Conservation (phyloP, 305 asterid species). For the Fraxinus paxiana region DNA sequence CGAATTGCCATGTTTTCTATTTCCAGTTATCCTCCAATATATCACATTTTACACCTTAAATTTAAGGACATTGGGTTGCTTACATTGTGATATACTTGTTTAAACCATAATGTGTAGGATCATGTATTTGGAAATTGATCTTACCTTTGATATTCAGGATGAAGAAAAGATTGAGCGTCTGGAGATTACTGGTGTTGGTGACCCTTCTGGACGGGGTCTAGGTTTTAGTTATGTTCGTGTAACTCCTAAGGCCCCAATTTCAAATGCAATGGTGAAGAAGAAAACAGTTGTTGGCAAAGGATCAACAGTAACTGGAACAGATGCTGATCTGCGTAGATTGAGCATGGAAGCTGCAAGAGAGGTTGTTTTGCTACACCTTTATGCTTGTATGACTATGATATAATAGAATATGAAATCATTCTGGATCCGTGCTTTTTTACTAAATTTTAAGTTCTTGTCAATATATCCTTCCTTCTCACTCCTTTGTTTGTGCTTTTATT, state of each 20-base stretch:
- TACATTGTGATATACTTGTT: not conserved
- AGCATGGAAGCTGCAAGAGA: slow-evolving; percentile 99
- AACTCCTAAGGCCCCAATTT: slow-evolving; percentile 80
- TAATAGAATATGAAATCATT: not conserved
- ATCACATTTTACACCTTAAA: not conserved
- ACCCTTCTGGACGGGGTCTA: slow-evolving; percentile 97
- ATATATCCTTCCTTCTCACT: not conserved
- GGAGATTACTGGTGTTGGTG: slow-evolving; percentile 98
- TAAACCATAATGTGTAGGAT: not conserved
- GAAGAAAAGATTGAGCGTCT: slow-evolving; percentile 94
- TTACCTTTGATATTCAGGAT: slow-evolving; percentile 47
- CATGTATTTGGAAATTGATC: slow-evolving; percentile 10
- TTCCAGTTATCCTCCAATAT: not conserved
- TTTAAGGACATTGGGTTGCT: not conserved
- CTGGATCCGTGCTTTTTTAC: not conserved
- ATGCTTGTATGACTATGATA: slow-evolving; percentile 9
- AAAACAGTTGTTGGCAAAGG: slow-evolving; percentile 80
- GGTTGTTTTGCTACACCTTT: slow-evolving; percentile 33
- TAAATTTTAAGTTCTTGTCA: not conserved
- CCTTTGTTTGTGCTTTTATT: not conserved
- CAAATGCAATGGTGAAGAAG: slow-evolving; percentile 75
- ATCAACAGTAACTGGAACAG: slow-evolving; percentile 95
- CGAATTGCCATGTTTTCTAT: not conserved
- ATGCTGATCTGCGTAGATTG: slow-evolving; percentile 97
- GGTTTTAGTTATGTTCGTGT: slow-evolving; percentile 96